Conservation (phyloP, 176 grass and related monocot species). For the Phyllostachys edulis region DNA sequence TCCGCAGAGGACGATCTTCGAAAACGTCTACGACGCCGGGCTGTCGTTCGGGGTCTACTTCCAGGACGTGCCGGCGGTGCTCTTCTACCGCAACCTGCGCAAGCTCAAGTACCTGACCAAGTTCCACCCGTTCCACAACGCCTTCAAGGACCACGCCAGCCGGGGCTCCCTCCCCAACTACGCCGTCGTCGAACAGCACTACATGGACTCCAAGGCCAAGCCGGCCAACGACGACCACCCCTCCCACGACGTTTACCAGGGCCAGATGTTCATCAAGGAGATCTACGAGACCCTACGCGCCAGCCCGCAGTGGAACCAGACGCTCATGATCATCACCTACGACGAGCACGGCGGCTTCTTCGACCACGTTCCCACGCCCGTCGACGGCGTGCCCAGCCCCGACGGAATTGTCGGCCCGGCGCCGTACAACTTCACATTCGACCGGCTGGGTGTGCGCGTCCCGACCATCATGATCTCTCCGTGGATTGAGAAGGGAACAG, state of each 20-base stretch:
- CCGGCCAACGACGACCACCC: constrained; percentile 94
- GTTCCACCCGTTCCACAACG: constrained; percentile 51
- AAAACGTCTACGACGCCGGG: constrained; percentile 68
- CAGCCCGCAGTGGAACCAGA: constrained; percentile 87
- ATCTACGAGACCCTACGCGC: constrained; percentile 79
- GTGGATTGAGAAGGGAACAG: constrained; percentile 84
- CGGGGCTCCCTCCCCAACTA: constrained; percentile 76
- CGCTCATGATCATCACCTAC: constrained; percentile 78
- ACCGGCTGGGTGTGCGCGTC: constrained; percentile 72
- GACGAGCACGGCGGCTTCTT: constrained; percentile 96
- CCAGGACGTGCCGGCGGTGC: constrained; percentile 75
- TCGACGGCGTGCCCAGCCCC: constrained; percentile 65
- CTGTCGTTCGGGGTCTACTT: constrained; percentile 85
- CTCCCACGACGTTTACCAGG: constrained; percentile 91
- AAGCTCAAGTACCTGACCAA: constrained; percentile 88
- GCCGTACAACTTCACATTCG: constrained; percentile 82
- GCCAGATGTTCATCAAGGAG: constrained; percentile 83
- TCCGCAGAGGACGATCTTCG: constrained; percentile 85
- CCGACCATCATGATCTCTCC: constrained; percentile 82
- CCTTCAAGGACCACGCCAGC: constrained; percentile 53
- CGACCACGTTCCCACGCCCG: constrained; percentile 83
- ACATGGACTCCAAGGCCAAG: constrained; percentile 57
- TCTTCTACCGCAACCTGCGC: constrained; percentile 88
- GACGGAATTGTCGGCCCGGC: constrained; percentile 74
- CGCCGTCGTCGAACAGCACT: constrained; percentile 84